Base-by-base conservation (phyloP, 2,329 filamentous ascomycete species). In the Aplosporella prunicola region DNA sequence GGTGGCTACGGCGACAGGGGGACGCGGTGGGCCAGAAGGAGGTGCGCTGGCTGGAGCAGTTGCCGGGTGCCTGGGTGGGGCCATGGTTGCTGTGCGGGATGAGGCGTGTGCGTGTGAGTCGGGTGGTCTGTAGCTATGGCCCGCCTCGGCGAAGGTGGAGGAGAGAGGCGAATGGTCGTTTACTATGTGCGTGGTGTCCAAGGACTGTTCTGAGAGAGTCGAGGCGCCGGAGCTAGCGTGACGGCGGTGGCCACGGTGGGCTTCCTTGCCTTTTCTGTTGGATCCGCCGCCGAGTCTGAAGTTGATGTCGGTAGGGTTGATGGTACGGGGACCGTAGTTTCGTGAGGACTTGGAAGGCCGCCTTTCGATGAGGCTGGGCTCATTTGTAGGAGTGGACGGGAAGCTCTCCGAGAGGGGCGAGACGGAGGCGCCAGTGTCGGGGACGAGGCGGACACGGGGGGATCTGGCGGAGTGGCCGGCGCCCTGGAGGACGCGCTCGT, bases 371-470 rank as follows among this genome's bases (percentile, higher is more conserved):
- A 36, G 14, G 20, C 25, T 36, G 11, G 34, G 25, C 5, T 18
- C 35, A 27, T 38, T 15, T 15, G 30, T 22, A n/a, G 35, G 35
- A 4, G 35, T 38, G 9, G 35, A 16, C 9, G 35, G 35, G 8
- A 38, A 32, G 20, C 35, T 32, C n/a, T 32, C 29, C 15, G 20
- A 31, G 26, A 28, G 22, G 14, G 35, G 27, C 13, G 35, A 32
- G 16, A 18, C n/a, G 10, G 18, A 18, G 9, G 29, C 16, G 18
- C 27, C 26, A 26, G 31, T 28, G 29, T 38, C 27, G n/a, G n/a
- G n/a, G n/a, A 15, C 16, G 35, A 25, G 32, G 22, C 28, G 20
- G 28, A 38, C 22, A 22, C 9, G 28, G 15, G 35, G 35, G 15
- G 35, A 31, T 13, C 20, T 20, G 10, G 13, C 27, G 26, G 35